These are phyloP conservation scores for Prunus salicina DNA, from an alignment of 306 rosid species.

Conservation along the genomic window DNA sequence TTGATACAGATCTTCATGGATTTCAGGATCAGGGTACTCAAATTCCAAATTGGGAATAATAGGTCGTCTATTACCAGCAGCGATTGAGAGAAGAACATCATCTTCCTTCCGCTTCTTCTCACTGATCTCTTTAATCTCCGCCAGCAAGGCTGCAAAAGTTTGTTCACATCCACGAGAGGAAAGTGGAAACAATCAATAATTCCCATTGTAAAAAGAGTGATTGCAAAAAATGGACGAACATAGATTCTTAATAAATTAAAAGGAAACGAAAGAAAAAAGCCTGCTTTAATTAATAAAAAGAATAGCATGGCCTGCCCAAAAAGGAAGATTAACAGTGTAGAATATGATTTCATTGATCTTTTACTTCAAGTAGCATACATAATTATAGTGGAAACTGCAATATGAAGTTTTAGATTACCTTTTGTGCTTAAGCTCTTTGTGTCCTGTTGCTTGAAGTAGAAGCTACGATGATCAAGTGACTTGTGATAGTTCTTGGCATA, in stretches of 20 bases:
- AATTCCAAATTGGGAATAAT: slow-evolving; percentile 89
- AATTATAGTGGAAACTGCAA: neutral
- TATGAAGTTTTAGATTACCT: slow-evolving; percentile 45
- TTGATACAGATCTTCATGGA: slow-evolving; percentile 95
- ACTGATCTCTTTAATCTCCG: slow-evolving; percentile 94
- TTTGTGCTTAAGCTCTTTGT: slow-evolving; percentile 90
- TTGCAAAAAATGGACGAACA: neutral
- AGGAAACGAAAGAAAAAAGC: neutral
- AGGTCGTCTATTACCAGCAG: slow-evolving; percentile 93
- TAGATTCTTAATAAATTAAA: neutral
- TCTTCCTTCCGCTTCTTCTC: slow-evolving; percentile 97
- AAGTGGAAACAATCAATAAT: slow-evolving; percentile 13
- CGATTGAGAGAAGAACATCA: slow-evolving; percentile 90
- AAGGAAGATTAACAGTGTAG: neutral
- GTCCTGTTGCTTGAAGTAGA: slow-evolving; percentile 99
- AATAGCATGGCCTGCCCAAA: neutral
- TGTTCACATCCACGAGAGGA: neutral
- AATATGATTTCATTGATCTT: neutral
- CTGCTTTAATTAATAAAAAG: neutral
- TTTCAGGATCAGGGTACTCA: slow-evolving; percentile 73
- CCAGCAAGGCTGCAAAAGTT: slow-evolving; percentile 67
- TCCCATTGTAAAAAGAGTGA: neutral
- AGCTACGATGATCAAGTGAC: slow-evolving; percentile 99
- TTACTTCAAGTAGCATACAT: neutral
- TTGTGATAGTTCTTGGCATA: slow-evolving; percentile 95